Evolutionary conservation across 768 basidiomycete genomes (phyloP), one percentile per base, ranked within the genome.

Genomic region (Amanita fuliginea): DNA sequence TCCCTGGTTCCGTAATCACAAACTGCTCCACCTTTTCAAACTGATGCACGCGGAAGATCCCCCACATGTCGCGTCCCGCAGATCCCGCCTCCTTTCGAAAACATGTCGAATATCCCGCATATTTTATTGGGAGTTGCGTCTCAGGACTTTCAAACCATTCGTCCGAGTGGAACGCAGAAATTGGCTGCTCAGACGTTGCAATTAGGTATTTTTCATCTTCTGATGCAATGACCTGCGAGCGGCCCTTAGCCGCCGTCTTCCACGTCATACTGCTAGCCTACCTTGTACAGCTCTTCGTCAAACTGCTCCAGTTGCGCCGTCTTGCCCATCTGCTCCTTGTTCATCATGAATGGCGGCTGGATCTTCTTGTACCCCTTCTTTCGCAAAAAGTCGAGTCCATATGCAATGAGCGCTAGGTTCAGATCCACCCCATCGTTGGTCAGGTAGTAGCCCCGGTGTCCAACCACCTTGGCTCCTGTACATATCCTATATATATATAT

Each of bases 1-100:
- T 86, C 56, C 88, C 85, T 0, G 96, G 94, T 21, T 91, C 86
- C 6, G 95, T 97, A 58, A 99, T 77, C 70, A 86, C 83, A 67
- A 98, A 98, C 72, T 98, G 82, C 64, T 99, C 96, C 46, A 99
- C 78, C 73, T 99, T 99, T 70, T 99, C 96, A 56, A 99, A 99
- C 67, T 99, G 96, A 63, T 99, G 96, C 48, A 99, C 95, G 19
- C 96, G 89, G 82, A 99, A 99, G 67, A 98, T 97, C 51, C 96
- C 96, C 93, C 96, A 97, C 76, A 95, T 97, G 58, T 99, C 96
- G 49, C 92, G 85, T 3, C 96, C 96, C 6, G 92, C 92, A 2
- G 92, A 87, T 30, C 96, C 96, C 2, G 96, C 96, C 70, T 99
- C 96, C 69, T 98, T 98, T 24, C 96, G 83, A 84, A 99, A 99